phyloP scores from a whole-genome alignment of 192 early-diverging fungal genomes.

The Coemansia sp. region DNA sequence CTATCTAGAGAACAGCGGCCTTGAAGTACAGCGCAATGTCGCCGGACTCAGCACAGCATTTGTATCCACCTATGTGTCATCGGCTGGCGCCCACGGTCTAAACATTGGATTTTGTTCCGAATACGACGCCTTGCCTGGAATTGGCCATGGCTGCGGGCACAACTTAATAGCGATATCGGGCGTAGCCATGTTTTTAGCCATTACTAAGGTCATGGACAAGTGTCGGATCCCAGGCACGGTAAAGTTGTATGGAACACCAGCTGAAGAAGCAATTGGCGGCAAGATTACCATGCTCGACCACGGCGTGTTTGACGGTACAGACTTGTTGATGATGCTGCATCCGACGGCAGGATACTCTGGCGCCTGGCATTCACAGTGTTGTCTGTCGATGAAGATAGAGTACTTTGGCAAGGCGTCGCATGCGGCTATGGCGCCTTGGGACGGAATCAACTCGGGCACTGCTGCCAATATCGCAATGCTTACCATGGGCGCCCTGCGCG shows the following conservation, averaged over 20 bases:
- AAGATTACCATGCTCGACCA: conserved; percentile 71
- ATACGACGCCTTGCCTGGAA: conserved; percentile 68
- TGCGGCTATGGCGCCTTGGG: conserved; percentile 67
- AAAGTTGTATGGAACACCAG: conserved; percentile 76
- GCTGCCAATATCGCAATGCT: conserved; percentile 68
- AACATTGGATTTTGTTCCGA: conserved; percentile 65
- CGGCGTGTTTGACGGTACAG: conserved; percentile 71
- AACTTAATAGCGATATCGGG: conserved; percentile 74
- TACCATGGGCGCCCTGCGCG: conserved; percentile 66
- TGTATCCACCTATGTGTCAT: conserved; percentile 63
- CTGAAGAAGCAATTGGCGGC: conserved; percentile 71
- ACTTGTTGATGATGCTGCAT: conserved; percentile 82
- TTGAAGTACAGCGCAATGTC: conserved; percentile 60
- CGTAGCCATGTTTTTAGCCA: conserved; percentile 62
- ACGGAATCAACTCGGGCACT: conserved; percentile 79
- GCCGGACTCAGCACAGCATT: conserved; percentile 76
- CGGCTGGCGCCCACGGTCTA: conserved; percentile 37
- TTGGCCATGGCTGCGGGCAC: conserved; percentile 72
- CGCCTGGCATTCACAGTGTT: conserved; percentile 54
- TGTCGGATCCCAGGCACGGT: conserved; percentile 61
- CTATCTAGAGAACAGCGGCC: conserved; percentile 68
- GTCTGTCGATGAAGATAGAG: conserved; percentile 55
- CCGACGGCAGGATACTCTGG: conserved; percentile 61
- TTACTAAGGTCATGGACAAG: conserved; percentile 43
- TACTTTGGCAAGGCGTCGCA: conserved; percentile 75